Percentiles rank a stretch among this genome's conserved stretches.
phyloP scores from a whole-genome alignment of 257 asterid species.

The Scutellaria minor region DNA sequence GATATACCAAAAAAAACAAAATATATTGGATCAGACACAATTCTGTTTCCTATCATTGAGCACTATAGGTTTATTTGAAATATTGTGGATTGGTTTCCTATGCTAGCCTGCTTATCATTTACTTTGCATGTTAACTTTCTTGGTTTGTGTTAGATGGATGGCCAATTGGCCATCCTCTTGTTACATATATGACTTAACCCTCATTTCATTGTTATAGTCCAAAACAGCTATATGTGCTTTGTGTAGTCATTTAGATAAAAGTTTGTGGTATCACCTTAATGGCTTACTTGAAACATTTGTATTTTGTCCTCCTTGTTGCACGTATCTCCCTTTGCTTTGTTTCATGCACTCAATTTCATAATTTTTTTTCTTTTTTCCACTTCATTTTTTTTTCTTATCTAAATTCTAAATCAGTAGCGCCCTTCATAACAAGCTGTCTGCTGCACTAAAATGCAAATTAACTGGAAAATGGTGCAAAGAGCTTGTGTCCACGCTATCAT shows the following conservation, averaged over 20 bases:
- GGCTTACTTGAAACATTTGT: not conserved
- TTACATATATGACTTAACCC: not conserved
- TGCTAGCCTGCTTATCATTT: not conserved
- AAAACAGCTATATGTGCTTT: not conserved
- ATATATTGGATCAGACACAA: not conserved
- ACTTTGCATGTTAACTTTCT: not conserved
- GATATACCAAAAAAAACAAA: too few relatives aligned
- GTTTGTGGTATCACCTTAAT: not conserved
- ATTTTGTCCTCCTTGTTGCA: too few relatives aligned
- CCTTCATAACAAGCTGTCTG: too few relatives aligned
- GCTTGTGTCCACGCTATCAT: too few relatives aligned
- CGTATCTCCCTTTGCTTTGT: too few relatives aligned
- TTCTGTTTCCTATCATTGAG: not conserved
- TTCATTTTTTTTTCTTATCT: too few relatives aligned
- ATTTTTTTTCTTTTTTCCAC: too few relatives aligned
- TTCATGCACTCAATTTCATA: too few relatives aligned
- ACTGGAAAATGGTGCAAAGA: slow-evolving; percentile 44
- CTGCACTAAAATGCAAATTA: not conserved
- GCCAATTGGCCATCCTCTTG: too few relatives aligned
- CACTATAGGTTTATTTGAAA: not conserved
- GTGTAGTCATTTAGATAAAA: not conserved
- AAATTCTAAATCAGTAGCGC: too few relatives aligned
- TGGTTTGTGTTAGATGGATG: not conserved
- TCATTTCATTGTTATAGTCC: too few relatives aligned
- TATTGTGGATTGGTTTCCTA: not conserved